Conservation (phyloP, 768 basidiomycete species). For the Macrolepiota fuliginosa region DNA sequence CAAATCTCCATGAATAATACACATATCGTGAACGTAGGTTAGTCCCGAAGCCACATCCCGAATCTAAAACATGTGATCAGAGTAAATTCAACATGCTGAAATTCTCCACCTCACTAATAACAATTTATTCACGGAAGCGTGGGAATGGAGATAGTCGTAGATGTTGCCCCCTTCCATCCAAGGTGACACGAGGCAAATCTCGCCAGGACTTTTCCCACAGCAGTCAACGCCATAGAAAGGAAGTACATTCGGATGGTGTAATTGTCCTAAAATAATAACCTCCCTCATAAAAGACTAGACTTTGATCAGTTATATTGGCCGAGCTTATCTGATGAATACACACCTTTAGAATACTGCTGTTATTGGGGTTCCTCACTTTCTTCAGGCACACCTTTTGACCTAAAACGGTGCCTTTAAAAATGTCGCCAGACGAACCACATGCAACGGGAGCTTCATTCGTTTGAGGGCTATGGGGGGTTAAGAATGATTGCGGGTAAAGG, state of each 20-base stretch:
- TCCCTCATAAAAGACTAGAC: slow-evolving; percentile 9
- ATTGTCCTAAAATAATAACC: slow-evolving; percentile 9
- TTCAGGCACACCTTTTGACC: not conserved
- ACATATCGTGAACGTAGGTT: not conserved
- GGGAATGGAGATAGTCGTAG: not conserved
- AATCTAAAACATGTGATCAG: not conserved
- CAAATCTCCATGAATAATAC: slow-evolving; percentile 9
- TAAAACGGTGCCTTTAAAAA: not conserved
- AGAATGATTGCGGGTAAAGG: not conserved
- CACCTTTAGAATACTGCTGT: slow-evolving; percentile 7
- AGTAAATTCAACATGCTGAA: accelerated
- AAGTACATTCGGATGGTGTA: slow-evolving; percentile 4
- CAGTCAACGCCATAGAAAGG: slow-evolving; percentile 15
- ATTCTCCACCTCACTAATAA: not conserved
- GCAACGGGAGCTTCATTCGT: not conserved
- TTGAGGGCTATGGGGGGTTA: not conserved
- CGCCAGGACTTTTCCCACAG: not conserved
- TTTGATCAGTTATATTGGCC: not conserved
- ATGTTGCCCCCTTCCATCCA: slow-evolving; percentile 15
- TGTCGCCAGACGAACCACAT: not conserved
- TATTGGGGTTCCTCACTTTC: not conserved
- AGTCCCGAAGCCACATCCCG: not conserved
- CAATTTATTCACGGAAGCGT: not conserved
- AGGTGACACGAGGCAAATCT: slow-evolving; percentile 12
- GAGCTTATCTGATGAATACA: not conserved